Evolutionary conservation across 1,284 basidiomycete species (phyloP).

Genomic region (Sutorius eximius): DNA sequence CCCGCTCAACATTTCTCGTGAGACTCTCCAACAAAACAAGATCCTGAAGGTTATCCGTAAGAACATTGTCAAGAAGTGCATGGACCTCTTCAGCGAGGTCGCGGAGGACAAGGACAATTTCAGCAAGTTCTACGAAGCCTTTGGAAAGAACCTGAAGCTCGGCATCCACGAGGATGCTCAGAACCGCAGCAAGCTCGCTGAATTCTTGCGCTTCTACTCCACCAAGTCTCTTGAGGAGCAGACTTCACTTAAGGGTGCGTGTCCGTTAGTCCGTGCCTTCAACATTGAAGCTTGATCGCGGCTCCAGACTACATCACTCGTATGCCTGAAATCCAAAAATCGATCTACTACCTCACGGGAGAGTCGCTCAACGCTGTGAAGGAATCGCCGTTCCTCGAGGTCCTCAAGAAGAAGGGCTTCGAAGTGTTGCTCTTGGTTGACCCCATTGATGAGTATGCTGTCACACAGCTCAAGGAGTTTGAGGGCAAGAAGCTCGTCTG

Average conservation of each 20-base stretch:
- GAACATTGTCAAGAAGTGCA: slow-evolving; percentile 98
- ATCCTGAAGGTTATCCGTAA: slow-evolving; percentile 99
- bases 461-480: slow-evolving; percentile 99
- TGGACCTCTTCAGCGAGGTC: slow-evolving; percentile 95
- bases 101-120: slow-evolving; percentile 99
- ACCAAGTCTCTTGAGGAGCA: slow-evolving; percentile 94
- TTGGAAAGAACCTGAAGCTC: slow-evolving; percentile 98
- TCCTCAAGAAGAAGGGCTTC: slow-evolving; percentile 99
- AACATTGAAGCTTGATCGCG: slow-evolving; percentile 4
- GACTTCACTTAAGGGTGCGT: slow-evolving; percentile 89
- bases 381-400: slow-evolving; percentile 99
- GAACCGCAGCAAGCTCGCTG: slow-evolving; percentile 99
- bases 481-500: slow-evolving; percentile 98
- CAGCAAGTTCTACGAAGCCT: slow-evolving; percentile 94
- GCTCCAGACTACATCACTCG: slow-evolving; percentile 94
- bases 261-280: not conserved
- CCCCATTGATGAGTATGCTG: slow-evolving; percentile 97
- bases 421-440: slow-evolving; percentile 97
- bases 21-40: slow-evolving; percentile 99
- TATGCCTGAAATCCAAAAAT: slow-evolving; percentile 99
- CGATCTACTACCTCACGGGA: slow-evolving; percentile 99
- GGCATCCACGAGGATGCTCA: slow-evolving; percentile 99
- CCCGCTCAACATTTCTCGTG: slow-evolving; percentile 99
- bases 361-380: slow-evolving; percentile 91
- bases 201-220: slow-evolving; percentile 98